Percentiles rank a stretch among this genome's conserved stretches.
phyloP scores from a whole-genome alignment of 1,284 basidiomycete species.

The Entoloma clypeatum region DNA sequence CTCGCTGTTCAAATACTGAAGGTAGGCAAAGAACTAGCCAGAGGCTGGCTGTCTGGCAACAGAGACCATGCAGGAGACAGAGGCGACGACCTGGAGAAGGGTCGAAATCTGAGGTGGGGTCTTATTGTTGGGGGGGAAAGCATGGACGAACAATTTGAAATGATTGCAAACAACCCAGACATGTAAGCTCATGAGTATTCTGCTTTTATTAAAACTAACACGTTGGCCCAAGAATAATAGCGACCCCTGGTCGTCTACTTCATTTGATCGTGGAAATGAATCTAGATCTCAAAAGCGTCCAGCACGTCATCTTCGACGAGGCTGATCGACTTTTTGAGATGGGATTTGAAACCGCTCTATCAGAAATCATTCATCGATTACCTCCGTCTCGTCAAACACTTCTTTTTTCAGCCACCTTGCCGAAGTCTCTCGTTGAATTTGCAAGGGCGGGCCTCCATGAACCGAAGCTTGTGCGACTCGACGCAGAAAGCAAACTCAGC shows the following conservation, averaged over 20 bases:
- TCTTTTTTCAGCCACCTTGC: slow-evolving; percentile 94
- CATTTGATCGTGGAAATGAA: slow-evolving; percentile 98
- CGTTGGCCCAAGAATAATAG: slow-evolving; percentile 70
- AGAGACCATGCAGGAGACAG: slow-evolving; percentile 66
- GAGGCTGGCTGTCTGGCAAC: slow-evolving; percentile 66
- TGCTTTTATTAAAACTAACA: slow-evolving; percentile 9
- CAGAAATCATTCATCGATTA: slow-evolving; percentile 87
- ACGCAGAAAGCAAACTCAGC: slow-evolving; percentile 95
- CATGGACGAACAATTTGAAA: slow-evolving; percentile 94
- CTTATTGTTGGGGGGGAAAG: slow-evolving; percentile 95
- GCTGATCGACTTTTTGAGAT: slow-evolving; percentile 98
- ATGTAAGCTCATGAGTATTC: slow-evolving; percentile 56
- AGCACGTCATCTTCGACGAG: slow-evolving; percentile 97
- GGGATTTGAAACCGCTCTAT: slow-evolving; percentile 92
- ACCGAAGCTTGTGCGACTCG: slow-evolving; percentile 92
- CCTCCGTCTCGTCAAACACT: slow-evolving; percentile 87
- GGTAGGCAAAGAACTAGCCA: slow-evolving; percentile 90
- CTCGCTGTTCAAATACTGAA: slow-evolving; percentile 91
- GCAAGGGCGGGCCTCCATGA: slow-evolving; percentile 94
- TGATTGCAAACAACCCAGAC: slow-evolving; percentile 93
- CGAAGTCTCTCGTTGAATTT: slow-evolving; percentile 95
- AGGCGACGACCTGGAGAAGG: slow-evolving; percentile 49
- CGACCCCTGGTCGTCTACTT: slow-evolving; percentile 94
- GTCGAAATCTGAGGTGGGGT: slow-evolving; percentile 84
- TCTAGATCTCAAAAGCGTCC: slow-evolving; percentile 82